These are phyloP conservation scores for Colletotrichum tabaci DNA, from an alignment of 2,329 filamentous ascomycete species.

Conservation along the genomic window DNA sequence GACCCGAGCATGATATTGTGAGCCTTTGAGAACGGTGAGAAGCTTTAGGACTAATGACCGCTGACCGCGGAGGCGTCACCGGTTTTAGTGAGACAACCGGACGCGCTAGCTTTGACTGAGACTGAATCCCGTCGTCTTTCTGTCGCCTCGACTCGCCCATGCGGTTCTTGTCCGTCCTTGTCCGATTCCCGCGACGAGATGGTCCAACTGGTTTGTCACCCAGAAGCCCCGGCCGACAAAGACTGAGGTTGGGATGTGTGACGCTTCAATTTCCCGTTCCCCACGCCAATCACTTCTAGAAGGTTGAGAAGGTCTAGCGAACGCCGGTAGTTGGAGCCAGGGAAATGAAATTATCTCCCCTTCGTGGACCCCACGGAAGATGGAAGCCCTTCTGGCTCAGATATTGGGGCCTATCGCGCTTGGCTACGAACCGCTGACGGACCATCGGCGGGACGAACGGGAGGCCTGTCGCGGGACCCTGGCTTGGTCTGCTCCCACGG, in stretches of 20 bases:
- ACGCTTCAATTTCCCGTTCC: conserved; percentile 41
- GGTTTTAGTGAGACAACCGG: conserved; percentile 13
- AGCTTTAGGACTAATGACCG: conserved; percentile 26
- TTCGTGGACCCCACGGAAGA: conserved; percentile 27
- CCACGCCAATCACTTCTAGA: conserved; percentile 43
- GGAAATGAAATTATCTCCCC: conserved; percentile 44
- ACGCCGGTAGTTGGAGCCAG: conserved; percentile 39
- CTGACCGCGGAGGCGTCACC: conserved; percentile 29
- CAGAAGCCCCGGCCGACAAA: conserved; percentile 19
- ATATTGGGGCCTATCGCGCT: conserved; percentile 37
- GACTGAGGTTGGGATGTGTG: conserved; percentile 24
- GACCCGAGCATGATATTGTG: background rate
- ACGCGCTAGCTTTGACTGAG: conserved; percentile 26
- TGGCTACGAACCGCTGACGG: conserved; percentile 31
- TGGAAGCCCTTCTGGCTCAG: conserved; percentile 27
- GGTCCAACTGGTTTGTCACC: conserved; percentile 20
- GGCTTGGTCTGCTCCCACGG: conserved; percentile 22
- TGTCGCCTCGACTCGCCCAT: conserved; percentile 21
- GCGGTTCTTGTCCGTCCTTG: conserved; percentile 31
- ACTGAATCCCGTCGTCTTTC: conserved; percentile 4
- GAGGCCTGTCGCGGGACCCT: conserved; percentile 35
- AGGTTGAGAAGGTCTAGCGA: conserved; percentile 29
- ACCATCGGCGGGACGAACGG: conserved; percentile 25
- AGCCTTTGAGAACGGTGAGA: conserved; percentile 6
- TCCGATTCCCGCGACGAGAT: conserved; percentile 11